Evolutionary conservation across 495 filamentous ascomycete genomes (phyloP), one percentile per base, ranked within the genome.

Genomic region (Arthonia radiata): DNA sequence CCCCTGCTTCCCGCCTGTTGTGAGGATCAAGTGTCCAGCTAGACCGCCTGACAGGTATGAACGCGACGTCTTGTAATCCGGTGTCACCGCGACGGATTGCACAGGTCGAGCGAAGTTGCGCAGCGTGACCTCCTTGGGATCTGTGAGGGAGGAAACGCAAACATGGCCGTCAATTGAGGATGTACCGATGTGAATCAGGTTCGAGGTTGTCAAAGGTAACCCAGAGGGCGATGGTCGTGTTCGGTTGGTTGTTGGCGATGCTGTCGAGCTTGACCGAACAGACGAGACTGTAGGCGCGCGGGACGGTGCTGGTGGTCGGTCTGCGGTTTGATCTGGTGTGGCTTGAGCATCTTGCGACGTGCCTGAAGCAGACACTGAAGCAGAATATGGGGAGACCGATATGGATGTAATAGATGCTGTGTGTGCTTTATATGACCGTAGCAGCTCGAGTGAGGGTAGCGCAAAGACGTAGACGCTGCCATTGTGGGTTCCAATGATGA

Each of bases 401-500:
- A 94, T 57, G 26, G 63, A 67, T 2, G 83, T 83, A 18, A 93
- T 65, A 19, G 79, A 91, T 23, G 86, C 86, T 16, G 74, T 70
- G 42, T 94, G 86, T 15, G 80, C 83, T 34, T 78, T 74, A 48
- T 92, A 97, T 29, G 71, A 66, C 34, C 77, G 69, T 14, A 94
- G 48, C 8, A 70, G 48, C 29, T 79, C 66, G 38, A 94, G 66
- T 3, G 66, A 59, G 5, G 89, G 82, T 11, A 93, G 39, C 18
- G 76, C 71, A 13, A 92, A 46, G 18, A 90, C 71, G 57, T 94
- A 75, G 38, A 94, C 79, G 39, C 86, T 91, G 36, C 86, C 86
- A 50, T 91, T 93, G 47, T 97, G 86, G 3, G 89, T 92, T 36
- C 86, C 86, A 34, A 89, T 54, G 30, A 94, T 72, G 81, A 93